Evolutionary conservation across 2,329 filamentous ascomycete genomes (phyloP).

Genomic region (Septoria linicola): DNA sequence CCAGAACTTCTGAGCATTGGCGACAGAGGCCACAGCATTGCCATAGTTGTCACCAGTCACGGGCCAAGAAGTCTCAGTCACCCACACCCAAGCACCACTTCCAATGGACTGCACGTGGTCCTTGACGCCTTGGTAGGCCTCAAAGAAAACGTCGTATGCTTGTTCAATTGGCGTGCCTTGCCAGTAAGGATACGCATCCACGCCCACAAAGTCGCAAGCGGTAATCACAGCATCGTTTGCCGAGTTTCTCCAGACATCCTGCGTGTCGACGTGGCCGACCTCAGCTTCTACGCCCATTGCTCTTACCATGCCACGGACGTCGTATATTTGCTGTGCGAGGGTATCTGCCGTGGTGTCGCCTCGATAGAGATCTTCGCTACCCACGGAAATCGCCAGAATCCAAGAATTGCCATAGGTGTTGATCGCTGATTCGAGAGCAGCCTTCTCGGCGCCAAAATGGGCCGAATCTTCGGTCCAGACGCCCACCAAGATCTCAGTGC

Average conservation of each 20-base stretch:
- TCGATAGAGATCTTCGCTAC: constrained; percentile 68
- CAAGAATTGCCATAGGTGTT: constrained; percentile 55
- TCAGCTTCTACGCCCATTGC: constrained; percentile 49
- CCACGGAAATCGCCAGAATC: constrained; percentile 64
- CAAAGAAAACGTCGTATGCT: constrained; percentile 55
- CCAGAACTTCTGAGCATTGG: constrained; percentile 66
- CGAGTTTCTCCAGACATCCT: constrained; percentile 50
- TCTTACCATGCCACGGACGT: constrained; percentile 54
- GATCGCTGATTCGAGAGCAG: constrained; percentile 58
- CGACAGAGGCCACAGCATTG: constrained; percentile 54
- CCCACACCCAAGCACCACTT: constrained; percentile 26
- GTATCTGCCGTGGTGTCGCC: constrained; percentile 43
- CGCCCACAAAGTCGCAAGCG: constrained; percentile 63
- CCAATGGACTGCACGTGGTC: constrained; percentile 45
- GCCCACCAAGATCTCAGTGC: constrained; percentile 63
- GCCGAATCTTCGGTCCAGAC: constrained; percentile 55
- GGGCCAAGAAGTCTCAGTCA: constrained; percentile 65
- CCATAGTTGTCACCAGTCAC: constrained; percentile 55
- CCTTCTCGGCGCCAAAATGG: constrained; percentile 61
- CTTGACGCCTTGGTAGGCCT: constrained; percentile 38
- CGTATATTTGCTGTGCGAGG: constrained; percentile 50
- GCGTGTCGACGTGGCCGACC: constrained; percentile 66
- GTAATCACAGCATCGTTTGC: constrained; percentile 61
- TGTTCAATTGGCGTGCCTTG: constrained; percentile 60
- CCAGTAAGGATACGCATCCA: constrained; percentile 68